These are phyloP conservation scores for Saprolegnia parasitica DNA, from an alignment of 352 stramenopile genomes.

Conservation along the genomic window DNA sequence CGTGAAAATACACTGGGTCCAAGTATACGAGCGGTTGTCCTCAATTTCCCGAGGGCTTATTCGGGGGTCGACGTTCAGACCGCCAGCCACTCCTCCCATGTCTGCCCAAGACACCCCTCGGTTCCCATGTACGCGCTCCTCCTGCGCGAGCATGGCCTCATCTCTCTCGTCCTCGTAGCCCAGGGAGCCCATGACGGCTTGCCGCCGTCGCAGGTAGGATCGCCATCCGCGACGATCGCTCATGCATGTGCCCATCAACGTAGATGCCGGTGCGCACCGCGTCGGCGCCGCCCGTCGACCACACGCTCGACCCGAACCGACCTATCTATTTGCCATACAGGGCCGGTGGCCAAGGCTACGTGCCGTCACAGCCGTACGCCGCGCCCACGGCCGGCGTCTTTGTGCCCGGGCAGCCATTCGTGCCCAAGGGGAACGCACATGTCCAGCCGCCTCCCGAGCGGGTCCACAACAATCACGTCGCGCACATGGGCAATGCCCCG, in stretches of 20 bases:
- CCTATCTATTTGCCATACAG: conserved; percentile 6
- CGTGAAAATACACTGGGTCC: not conserved
- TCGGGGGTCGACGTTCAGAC: not conserved
- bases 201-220: not conserved
- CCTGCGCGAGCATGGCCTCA: not conserved
- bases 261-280: conserved; percentile 21
- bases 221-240: not conserved
- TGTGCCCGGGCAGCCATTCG: conserved; percentile 19
- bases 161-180: not conserved
- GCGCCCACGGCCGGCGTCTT: not conserved
- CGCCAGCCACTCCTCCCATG: not conserved
- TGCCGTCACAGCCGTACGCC: not conserved
- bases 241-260: not conserved
- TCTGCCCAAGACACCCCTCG: not conserved
- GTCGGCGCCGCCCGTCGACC: conserved; percentile 11
- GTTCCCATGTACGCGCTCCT: not conserved
- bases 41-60: conserved; percentile 1
- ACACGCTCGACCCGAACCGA: conserved; percentile 7
- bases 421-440: not conserved
- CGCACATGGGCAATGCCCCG: not conserved
- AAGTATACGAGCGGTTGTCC: not conserved
- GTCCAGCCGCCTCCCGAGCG: not conserved
- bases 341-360: not conserved
- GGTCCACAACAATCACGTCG: not conserved
- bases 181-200: not conserved